phyloP scores from a whole-genome alignment of 2,329 filamentous ascomycete genomes.

The Madurella fahalii region DNA sequence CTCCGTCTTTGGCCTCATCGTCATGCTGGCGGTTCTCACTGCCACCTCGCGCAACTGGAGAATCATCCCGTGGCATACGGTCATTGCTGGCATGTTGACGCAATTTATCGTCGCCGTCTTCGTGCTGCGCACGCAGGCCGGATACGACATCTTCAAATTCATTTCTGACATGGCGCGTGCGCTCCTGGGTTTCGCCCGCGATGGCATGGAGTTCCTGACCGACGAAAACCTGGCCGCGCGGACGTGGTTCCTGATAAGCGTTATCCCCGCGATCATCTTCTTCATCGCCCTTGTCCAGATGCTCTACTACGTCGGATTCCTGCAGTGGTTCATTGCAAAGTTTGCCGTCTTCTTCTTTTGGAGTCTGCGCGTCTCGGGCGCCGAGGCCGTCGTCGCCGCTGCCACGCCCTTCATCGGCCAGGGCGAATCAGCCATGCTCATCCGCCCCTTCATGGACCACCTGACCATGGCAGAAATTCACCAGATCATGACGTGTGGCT shows the following conservation, averaged over 20 bases:
- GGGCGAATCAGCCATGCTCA: conserved; percentile 89
- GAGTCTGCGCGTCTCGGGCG: conserved; percentile 79
- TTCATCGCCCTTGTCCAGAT: conserved; percentile 91
- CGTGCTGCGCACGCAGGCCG: conserved; percentile 73
- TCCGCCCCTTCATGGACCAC: conserved; percentile 79
- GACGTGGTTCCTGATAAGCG: conserved; percentile 68
- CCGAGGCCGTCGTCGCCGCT: conserved; percentile 88
- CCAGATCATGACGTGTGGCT: conserved; percentile 88
- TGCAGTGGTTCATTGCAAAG: conserved; percentile 88
- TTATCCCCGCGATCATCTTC: conserved; percentile 92
- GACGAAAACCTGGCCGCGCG: conserved; percentile 38
- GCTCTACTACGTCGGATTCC: conserved; percentile 71
- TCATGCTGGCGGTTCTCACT: conserved; percentile 67
- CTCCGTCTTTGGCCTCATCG: conserved; percentile 70
- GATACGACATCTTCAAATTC: conserved; percentile 87
- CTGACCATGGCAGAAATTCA: conserved; percentile 85
- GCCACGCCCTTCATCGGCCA: conserved; percentile 93
- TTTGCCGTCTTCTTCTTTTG: conserved; percentile 91
- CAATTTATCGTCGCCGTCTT: conserved; percentile 89
- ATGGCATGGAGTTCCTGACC: conserved; percentile 72
- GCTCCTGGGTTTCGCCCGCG: conserved; percentile 69
- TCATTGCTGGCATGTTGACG: conserved; percentile 82
- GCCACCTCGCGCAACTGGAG: conserved; percentile 66
- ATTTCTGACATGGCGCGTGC: conserved; percentile 70
- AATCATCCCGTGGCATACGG: conserved; percentile 66